phyloP scores from a whole-genome alignment of 1,284 basidiomycete species.

The Cronartium quercuum region DNA sequence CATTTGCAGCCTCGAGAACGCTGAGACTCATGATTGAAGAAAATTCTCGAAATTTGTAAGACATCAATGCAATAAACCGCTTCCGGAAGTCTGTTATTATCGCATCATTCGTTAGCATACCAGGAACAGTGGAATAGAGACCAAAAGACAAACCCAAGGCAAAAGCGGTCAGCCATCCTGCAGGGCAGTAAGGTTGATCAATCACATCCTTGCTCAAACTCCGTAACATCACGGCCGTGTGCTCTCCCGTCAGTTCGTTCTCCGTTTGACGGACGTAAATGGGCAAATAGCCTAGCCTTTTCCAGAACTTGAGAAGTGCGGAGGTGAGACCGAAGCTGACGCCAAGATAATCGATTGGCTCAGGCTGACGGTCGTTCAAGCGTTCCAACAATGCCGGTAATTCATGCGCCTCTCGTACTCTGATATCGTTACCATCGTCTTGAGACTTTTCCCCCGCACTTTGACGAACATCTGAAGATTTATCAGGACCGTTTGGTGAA shows the following conservation, averaged over 20 bases:
- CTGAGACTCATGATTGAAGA: slow-evolving; percentile 77
- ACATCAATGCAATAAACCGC: slow-evolving; percentile 80
- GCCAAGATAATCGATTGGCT: slow-evolving; percentile 86
- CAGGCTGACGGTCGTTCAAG: slow-evolving; percentile 81
- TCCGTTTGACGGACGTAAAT: slow-evolving; percentile 88
- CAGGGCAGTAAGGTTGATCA: slow-evolving; percentile 51
- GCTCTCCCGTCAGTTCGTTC: slow-evolving; percentile 93
- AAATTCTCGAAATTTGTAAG: slow-evolving; percentile 92
- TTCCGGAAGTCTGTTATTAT: slow-evolving; percentile 69
- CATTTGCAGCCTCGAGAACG: slow-evolving; percentile 75
- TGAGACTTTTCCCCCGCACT: neutral
- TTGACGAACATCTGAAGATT: neutral
- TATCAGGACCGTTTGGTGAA: neutral
- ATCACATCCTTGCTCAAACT: slow-evolving; percentile 56
- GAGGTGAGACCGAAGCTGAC: slow-evolving; percentile 93
- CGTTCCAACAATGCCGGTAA: slow-evolving; percentile 94
- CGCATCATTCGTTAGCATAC: neutral
- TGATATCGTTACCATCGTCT: slow-evolving; percentile 50
- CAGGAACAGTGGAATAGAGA: neutral
- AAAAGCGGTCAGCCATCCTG: slow-evolving; percentile 81
- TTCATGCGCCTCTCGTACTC: slow-evolving; percentile 64
- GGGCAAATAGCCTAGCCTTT: slow-evolving; percentile 81
- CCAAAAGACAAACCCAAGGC: slow-evolving; percentile 61
- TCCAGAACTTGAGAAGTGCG: slow-evolving; percentile 91
- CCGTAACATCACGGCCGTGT: slow-evolving; percentile 89